phyloP scores from a whole-genome alignment of 257 asterid species.

The Fraxinus quadrangulata region DNA sequence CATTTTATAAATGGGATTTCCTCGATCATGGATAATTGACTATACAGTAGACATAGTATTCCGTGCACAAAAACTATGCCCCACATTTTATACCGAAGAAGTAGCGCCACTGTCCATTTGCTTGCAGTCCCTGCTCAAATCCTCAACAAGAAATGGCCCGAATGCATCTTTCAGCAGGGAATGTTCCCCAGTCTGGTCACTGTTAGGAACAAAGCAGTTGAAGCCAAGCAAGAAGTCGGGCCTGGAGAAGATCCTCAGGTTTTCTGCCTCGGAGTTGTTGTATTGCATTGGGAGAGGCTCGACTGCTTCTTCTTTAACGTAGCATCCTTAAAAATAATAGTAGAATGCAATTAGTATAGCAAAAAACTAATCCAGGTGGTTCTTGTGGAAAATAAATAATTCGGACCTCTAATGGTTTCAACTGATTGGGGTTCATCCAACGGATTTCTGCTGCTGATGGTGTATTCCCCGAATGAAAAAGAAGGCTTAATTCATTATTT shows the following conservation, averaged over 20 bases:
- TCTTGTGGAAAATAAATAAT: slow-evolving; percentile 1
- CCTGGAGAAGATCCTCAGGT: slow-evolving; percentile 39
- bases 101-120: slow-evolving; percentile 25
- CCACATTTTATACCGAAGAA: slow-evolving; percentile 25
- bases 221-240: slow-evolving; percentile 58
- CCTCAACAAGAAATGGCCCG: slow-evolving; percentile 27
- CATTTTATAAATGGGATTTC: too few species aligned
- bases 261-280: slow-evolving; percentile 25
- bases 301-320: slow-evolving; percentile 35
- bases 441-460: slow-evolving; percentile 38
- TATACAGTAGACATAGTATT: slow-evolving; percentile 27
- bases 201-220: slow-evolving; percentile 43
- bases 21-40: neutral
- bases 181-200: slow-evolving; percentile 33
- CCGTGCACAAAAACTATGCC: slow-evolving; percentile 33
- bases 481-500: too few species aligned
- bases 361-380: neutral
- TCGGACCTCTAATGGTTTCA: slow-evolving; percentile 41
- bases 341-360: slow-evolving; percentile 21
- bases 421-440: slow-evolving; percentile 40
- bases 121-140: slow-evolving; percentile 30
- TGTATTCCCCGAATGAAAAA: slow-evolving; percentile 49
- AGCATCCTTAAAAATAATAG: slow-evolving; percentile 36
- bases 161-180: slow-evolving; percentile 28
- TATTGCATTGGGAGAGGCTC: slow-evolving; percentile 16